A percentile compares a stretch with the other conserved stretches of the same genome.
phyloP scores from a whole-genome alignment of 768 basidiomycete genomes.

The Naganishia vishniacii region DNA sequence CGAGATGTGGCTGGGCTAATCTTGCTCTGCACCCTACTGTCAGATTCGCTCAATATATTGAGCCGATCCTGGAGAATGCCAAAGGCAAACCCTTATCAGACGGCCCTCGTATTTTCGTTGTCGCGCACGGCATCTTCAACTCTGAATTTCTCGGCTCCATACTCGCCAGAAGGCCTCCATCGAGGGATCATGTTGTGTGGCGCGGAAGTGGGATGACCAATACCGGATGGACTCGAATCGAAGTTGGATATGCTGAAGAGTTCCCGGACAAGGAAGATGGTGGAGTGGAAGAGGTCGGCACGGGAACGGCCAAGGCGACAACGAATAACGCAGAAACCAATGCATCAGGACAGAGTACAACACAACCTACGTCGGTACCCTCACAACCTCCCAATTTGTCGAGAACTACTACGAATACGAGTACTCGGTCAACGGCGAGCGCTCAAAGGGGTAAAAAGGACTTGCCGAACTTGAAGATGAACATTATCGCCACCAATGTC shows the following conservation, averaged over 20 bases:
- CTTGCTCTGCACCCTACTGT: too few relatives aligned
- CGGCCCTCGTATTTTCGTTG: constrained; percentile 46
- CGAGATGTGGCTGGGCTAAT: background rate
- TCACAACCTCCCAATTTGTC: constrained; percentile 27
- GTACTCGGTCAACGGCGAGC: constrained; percentile 22
- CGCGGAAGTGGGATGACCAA: constrained; percentile 46
- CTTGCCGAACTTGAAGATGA: constrained; percentile 30
- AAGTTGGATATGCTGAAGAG: constrained; percentile 39
- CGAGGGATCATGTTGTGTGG: constrained; percentile 34
- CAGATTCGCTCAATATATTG: constrained; percentile 47
- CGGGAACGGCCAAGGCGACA: constrained; percentile 7
- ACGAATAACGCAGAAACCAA: background rate
- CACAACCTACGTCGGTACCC: constrained; percentile 17
- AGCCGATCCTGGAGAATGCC: constrained; percentile 43
- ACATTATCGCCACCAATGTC: constrained; percentile 45
- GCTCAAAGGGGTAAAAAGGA: constrained; percentile 28
- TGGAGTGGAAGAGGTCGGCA: background rate
- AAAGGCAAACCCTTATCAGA: constrained; percentile 29
- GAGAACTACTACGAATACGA: constrained; percentile 23
- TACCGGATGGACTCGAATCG: constrained; percentile 46
- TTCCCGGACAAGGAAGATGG: constrained; percentile 8
- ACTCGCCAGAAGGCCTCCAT: constrained; percentile 36
- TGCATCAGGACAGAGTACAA: constrained; percentile 2
- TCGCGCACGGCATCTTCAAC: constrained; percentile 52
- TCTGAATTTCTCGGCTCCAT: constrained; percentile 49